Evolutionary conservation across 1,284 basidiomycete species (phyloP), one percentile per base, ranked within the genome.

Genomic region (Inonotus hispidus): DNA sequence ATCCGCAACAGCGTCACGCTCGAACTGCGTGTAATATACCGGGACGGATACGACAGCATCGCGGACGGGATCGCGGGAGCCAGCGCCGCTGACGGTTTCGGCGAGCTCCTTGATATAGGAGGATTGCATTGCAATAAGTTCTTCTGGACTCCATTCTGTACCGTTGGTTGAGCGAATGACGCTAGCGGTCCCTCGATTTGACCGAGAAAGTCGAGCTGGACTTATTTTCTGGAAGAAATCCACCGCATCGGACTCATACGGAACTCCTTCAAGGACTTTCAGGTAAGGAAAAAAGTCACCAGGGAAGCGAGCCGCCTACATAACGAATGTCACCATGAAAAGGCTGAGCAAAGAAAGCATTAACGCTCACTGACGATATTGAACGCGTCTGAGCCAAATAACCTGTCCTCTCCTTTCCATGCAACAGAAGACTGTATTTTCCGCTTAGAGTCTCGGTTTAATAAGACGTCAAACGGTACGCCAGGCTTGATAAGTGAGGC

Each of bases 401-500:
- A 75, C 61, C 95, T 80, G 70, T 98, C 95, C 16, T 86, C 84
- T 66, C 83, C 82, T 76, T 93, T 95, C 91, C 90, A 96, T 35
- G 82, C 89, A 0, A 98, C 91, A 1, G 88, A 85, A 23, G 92
- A 86, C 68, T 91, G 89, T 57, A 98, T 93, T 77, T 99, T 99
- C 66, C 96, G 82, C 77, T 98, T 98, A 45, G 93, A 96, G 73
- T 98, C 96, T 71, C 93, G 92, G 76, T 97, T 95, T 55, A 99
- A 79, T 38, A 99, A 80, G 35, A 99, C 93, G 74, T 99, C 96
- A 69, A 99, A 97, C 1, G 96, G 95, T 56, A 93, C 79, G 45
- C 95, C 96, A 0, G 96, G 96, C 71, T 96, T 96, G 82, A 99
- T 92, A 64, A 99, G 79, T 8, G 95, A 95, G 29, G 94, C 91